Percentiles rank a stretch among this genome's conserved stretches.
Evolutionary conservation across 495 filamentous ascomycete genomes (phyloP).

Genomic region (Aspergillus cavernicola): DNA sequence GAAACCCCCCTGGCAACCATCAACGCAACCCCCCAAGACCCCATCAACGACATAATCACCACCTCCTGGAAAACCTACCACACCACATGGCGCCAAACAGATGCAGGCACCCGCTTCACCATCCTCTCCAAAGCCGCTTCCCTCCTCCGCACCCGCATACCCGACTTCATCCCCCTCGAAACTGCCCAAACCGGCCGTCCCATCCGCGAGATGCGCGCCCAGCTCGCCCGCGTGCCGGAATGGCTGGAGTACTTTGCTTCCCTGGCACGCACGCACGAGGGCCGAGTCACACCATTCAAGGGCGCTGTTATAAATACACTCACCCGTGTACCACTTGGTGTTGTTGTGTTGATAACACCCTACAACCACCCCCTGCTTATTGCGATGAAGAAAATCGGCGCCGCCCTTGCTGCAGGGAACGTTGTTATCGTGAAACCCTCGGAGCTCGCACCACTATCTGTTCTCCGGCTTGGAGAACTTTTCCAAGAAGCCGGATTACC

Average conservation of each 20-base stretch:
- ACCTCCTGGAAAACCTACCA: slow-evolving; percentile 48
- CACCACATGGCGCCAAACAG: slow-evolving; percentile 53
- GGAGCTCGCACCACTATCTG: slow-evolving; percentile 57
- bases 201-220: slow-evolving; percentile 62
- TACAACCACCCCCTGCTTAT: slow-evolving; percentile 65
- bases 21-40: slow-evolving; percentile 46
- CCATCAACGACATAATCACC: slow-evolving; percentile 43
- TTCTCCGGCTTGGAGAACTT: slow-evolving; percentile 47
- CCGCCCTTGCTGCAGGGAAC: slow-evolving; percentile 60
- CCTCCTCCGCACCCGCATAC: slow-evolving; percentile 46
- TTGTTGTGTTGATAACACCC: slow-evolving; percentile 61
- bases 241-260: slow-evolving; percentile 65
- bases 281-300: slow-evolving; percentile 55
- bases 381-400: slow-evolving; percentile 59
- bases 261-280: slow-evolving; percentile 56
- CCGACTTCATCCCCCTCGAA: slow-evolving; percentile 52
- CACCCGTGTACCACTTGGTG: slow-evolving; percentile 56
- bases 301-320: slow-evolving; percentile 61
- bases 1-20: slow-evolving; percentile 33
- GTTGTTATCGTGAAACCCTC: slow-evolving; percentile 60
- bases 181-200: slow-evolving; percentile 59
- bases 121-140: slow-evolving; percentile 54
- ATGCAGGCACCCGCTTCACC: slow-evolving; percentile 48
- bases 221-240: slow-evolving; percentile 56
- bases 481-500: slow-evolving; percentile 54